Evolutionary conservation across 139 green algal species (phyloP), one percentile per base, ranked within the genome.

Genomic region (Choricystis sp.): DNA sequence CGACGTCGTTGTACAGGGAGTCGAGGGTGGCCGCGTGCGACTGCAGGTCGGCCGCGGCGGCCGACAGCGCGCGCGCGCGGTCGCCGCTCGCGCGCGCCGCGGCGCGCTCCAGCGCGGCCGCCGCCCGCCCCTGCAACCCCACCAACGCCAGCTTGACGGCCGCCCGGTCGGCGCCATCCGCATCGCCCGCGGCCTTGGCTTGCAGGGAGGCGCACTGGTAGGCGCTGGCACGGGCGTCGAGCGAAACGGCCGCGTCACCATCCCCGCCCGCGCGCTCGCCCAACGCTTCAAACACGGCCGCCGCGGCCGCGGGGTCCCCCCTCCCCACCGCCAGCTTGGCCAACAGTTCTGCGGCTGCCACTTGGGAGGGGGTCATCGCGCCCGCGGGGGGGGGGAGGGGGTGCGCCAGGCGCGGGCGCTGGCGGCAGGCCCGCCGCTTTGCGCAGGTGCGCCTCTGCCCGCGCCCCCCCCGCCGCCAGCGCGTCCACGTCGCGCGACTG

Each of bases 1-100:
- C 81, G 60, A 79, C 84, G 22, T 87, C 76, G 74, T 95, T 95
- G 76, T 90, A 95, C 59, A 95, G 76, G 31, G 78, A 74, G 24
- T 80, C 82, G 48, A 85, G 70, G 56, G 69, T 40, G 30, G 59
- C 58, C 24, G 70, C 67, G 0, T 22, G 61, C 22, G 70, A 56
- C 2, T 70, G 59, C 29, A 88, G 65, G 5, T 78, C 74, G 4
- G 52, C 64, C 1, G 75, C 28, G 4, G 31, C 65, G 19, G 62
- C 61, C 49, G 66, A 59, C n/a, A 60, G 55, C 1, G 60, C 61
- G 28, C 29, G 60, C 61, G 24, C 22, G 2, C 2, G 24, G 9
- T 3, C 1, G 29, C 19, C 26, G 62, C 31, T 48, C 68, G 26
- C 31, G 25, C 52, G 26, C 23, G 4, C 30, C 59, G 56, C 66